These are phyloP conservation scores for Phytophthora pseudosyringae DNA, from an alignment of 352 stramenopile genomes.

Conservation along the genomic window DNA sequence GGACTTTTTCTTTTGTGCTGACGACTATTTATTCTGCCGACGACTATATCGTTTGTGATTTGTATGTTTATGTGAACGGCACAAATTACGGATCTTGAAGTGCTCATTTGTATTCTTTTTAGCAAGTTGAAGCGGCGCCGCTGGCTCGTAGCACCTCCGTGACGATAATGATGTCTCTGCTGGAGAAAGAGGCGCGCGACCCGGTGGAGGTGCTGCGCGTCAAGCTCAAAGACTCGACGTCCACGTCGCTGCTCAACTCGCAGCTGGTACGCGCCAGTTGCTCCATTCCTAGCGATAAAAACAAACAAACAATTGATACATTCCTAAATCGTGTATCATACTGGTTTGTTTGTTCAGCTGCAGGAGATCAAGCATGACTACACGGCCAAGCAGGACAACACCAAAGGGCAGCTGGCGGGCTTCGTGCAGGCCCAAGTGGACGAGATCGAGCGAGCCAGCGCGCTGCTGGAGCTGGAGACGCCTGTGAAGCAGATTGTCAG, in stretches of 20 bases:
- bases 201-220: constrained; percentile 81
- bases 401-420: constrained; percentile 70
- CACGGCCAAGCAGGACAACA: constrained; percentile 71
- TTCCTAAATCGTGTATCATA: neutral
- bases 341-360: constrained; percentile 37
- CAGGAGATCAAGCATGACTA: constrained; percentile 90
- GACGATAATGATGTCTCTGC: constrained; percentile 72
- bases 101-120: constrained; percentile 15
- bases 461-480: constrained; percentile 73
- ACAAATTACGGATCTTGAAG: constrained; percentile 9
- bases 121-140: constrained; percentile 12
- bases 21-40: too few species aligned
- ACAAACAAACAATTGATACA: constrained; percentile 5
- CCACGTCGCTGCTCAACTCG: constrained; percentile 84
- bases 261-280: constrained; percentile 50
- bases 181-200: constrained; percentile 86
- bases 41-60: too few species aligned
- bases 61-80: neutral
- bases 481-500: constrained; percentile 67
- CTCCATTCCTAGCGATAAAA: neutral
- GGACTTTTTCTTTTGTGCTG: too few species aligned
- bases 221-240: constrained; percentile 85
- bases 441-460: constrained; percentile 83
- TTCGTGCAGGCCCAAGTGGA: constrained; percentile 84
- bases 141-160: neutral